These are phyloP conservation scores for Hevea brasiliensis DNA, from an alignment of 345 rosid genomes.

Conservation along the genomic window DNA sequence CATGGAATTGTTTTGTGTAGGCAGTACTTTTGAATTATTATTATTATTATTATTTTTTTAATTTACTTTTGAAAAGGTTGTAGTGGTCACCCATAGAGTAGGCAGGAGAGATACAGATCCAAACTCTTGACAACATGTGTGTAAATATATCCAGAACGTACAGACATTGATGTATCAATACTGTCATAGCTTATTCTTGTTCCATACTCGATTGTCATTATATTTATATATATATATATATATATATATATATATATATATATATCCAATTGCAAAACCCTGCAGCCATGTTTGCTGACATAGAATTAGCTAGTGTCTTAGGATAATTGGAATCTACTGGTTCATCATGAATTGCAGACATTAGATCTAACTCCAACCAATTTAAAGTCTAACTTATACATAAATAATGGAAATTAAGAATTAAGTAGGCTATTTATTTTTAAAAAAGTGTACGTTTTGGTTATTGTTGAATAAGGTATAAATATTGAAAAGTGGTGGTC, in stretches of 20 bases:
- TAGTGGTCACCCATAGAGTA: not conserved
- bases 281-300: not conserved
- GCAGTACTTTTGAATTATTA: too few species aligned
- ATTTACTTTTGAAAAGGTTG: not conserved
- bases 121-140: not conserved
- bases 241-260: too few species aligned
- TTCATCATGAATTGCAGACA: too few species aligned
- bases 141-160: not conserved
- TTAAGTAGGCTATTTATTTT: too few species aligned
- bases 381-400: too few species aligned
- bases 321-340: not conserved
- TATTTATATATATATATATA: not conserved
- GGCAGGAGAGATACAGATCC: not conserved
- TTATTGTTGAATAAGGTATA: too few species aligned
- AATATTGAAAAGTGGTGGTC: not conserved
- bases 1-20: too few species aligned
- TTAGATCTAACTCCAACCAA: too few species aligned
- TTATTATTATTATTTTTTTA: too few species aligned
- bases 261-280: not conserved
- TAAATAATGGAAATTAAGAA: too few species aligned
- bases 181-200: slow-evolving; percentile 4
- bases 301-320: not conserved
- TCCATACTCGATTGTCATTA: too few species aligned
- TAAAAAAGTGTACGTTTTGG: too few species aligned
- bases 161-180: slow-evolving; percentile 5